A percentile compares a stretch with the other conserved stretches of the same genome.
These are phyloP conservation scores for Paracoccidioides lutzii DNA, from an alignment of 2,329 filamentous ascomycete species.

Conservation along the genomic window DNA sequence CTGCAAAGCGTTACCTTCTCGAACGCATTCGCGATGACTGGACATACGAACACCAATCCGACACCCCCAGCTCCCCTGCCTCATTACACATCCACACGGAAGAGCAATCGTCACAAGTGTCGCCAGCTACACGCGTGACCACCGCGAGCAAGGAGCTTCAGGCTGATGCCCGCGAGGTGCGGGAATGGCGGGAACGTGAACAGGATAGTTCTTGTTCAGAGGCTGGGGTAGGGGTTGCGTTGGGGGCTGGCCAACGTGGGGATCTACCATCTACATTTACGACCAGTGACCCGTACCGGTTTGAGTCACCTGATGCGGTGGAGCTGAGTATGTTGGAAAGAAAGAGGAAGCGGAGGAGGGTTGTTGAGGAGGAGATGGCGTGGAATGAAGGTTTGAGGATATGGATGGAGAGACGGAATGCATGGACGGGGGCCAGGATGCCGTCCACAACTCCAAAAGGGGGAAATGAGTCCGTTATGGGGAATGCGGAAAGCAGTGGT, in stretches of 20 bases:
- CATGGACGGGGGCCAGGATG: conserved; percentile 62
- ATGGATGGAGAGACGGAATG: conserved; percentile 63
- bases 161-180: conserved; percentile 5
- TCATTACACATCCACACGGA: neutral
- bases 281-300: conserved; percentile 21
- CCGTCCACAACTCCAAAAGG: neutral
- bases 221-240: neutral
- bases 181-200: conserved; percentile 11
- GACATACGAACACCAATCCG: conserved; percentile 19
- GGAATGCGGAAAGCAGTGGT: conserved; percentile 3
- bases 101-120: neutral
- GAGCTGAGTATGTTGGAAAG: conserved; percentile 34
- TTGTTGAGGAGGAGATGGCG: conserved; percentile 49
- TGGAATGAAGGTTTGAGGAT: conserved; percentile 78
- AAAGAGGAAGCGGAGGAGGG: conserved; percentile 44
- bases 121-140: neutral
- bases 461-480: neutral
- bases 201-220: conserved; percentile 12
- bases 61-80: conserved; percentile 2
- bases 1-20: conserved; percentile 29
- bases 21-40: conserved; percentile 32
- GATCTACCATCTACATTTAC: neutral
- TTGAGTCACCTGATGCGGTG: conserved; percentile 30
- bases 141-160: neutral
- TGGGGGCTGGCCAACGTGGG: neutral